Evolutionary conservation across 345 rosid species (phyloP).

Genomic region (Camelina sativa): DNA sequence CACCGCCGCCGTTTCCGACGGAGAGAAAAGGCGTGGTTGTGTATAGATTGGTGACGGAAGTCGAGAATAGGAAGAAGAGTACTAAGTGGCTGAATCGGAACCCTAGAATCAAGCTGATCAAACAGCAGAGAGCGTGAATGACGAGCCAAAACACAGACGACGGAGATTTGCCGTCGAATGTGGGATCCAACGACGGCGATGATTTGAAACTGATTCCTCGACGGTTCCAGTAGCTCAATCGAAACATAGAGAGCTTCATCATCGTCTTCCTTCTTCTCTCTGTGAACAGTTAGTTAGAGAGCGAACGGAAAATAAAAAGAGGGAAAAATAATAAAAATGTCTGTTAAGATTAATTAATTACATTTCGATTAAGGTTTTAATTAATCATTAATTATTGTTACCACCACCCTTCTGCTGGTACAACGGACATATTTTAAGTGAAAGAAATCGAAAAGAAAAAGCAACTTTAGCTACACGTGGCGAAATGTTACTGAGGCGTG

Average conservation of each 20-base stretch:
- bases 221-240: constrained; percentile 74
- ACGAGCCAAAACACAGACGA: constrained; percentile 77
- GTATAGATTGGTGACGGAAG: constrained; percentile 61
- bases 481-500: not conserved
- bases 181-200: constrained; percentile 58
- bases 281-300: constrained; percentile 17
- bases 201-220: constrained; percentile 65
- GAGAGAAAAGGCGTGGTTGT: constrained; percentile 59
- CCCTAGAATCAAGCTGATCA: constrained; percentile 86
- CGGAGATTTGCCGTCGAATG: constrained; percentile 70
- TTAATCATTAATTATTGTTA: constrained; percentile 4
- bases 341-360: constrained; percentile 34
- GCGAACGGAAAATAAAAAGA: constrained; percentile 22
- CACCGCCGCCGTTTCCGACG: constrained; percentile 29
- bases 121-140: constrained; percentile 83
- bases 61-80: constrained; percentile 86
- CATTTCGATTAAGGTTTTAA: constrained; percentile 19
- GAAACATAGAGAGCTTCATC: constrained; percentile 86
- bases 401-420: constrained; percentile 32
- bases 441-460: constrained; percentile 17
- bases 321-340: constrained; percentile 12
- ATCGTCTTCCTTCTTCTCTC: constrained; percentile 15
- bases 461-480: constrained; percentile 40
- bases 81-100: constrained; percentile 92
- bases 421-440: constrained; percentile 34